phyloP scores from a whole-genome alignment of 148 eudicot genomes.

The Chenopodium suecicum region DNA sequence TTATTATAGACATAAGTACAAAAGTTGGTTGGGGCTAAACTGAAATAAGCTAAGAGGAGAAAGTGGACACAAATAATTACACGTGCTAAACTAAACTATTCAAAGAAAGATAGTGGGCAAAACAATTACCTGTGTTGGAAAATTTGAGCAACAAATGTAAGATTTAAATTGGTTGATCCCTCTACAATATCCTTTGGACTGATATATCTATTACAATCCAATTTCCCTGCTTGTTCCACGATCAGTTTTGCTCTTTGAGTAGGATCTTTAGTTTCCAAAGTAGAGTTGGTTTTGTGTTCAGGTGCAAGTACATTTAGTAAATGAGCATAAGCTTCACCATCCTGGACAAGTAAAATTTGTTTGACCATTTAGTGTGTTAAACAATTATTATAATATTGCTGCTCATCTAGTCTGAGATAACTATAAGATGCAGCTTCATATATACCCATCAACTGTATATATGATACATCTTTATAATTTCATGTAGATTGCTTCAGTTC shows the following conservation, averaged over 20 bases:
- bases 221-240: conserved; percentile 72
- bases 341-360: conserved; percentile 39
- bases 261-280: conserved; percentile 66
- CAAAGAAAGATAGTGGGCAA: background rate
- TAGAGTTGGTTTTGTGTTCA: conserved; percentile 47
- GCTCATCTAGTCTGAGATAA: background rate
- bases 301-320: conserved; percentile 85
- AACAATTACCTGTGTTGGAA: conserved; percentile 70
- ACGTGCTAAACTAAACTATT: background rate
- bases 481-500: no score
- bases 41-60: background rate
- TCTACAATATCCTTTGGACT: conserved; percentile 78
- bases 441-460: no score
- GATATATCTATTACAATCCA: conserved; percentile 68
- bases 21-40: background rate
- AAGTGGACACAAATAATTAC: background rate
- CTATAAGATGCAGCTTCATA: no score
- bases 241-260: conserved; percentile 71
- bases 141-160: conserved; percentile 84
- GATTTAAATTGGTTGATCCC: conserved; percentile 78
- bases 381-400: background rate
- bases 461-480: no score
- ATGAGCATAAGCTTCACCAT: conserved; percentile 89
- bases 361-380: background rate
- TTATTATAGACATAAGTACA: background rate